These are phyloP conservation scores for Dipodascopsis tothii DNA, from an alignment of 805 yeast genomes.

Conservation along the genomic window DNA sequence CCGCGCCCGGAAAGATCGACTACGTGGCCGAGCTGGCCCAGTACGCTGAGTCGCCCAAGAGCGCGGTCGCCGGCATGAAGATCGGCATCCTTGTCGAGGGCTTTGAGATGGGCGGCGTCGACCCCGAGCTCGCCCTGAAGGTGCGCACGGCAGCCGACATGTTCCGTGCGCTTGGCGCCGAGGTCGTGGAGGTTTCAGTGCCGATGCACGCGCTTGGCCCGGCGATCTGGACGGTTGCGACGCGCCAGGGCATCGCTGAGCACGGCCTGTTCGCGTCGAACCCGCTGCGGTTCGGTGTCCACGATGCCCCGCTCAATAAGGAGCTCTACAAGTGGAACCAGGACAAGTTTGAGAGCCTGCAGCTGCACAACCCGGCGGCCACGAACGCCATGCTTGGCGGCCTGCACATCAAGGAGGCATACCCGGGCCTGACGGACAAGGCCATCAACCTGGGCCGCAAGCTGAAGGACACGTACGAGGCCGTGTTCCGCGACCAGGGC, in stretches of 20 bases:
- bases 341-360: conserved; percentile 18
- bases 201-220: conserved; percentile 36
- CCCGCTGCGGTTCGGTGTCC: conserved; percentile 17
- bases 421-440: conserved; percentile 34
- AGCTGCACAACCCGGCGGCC: conserved; percentile 15
- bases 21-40: conserved; percentile 23
- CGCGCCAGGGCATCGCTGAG: conserved; percentile 20
- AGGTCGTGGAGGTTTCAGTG: conserved; percentile 32
- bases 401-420: conserved; percentile 29
- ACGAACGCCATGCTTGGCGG: conserved; percentile 28
- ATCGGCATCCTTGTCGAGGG: conserved; percentile 35
- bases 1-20: conserved; percentile 14
- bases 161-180: conserved; percentile 32
- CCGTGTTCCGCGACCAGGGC: conserved; percentile 24
- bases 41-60: conserved; percentile 11
- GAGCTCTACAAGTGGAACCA: conserved; percentile 15
- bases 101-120: conserved; percentile 33
- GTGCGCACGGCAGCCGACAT: conserved; percentile 30
- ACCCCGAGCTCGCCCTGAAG: conserved; percentile 28
- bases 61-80: conserved; percentile 29
- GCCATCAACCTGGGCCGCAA: conserved; percentile 32
- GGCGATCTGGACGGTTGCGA: conserved; percentile 34
- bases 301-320: conserved; percentile 9
- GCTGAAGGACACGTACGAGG: conserved; percentile 31
- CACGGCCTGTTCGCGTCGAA: conserved; percentile 18